A percentile compares a stretch with the other conserved stretches of the same genome.
phyloP scores from a whole-genome alignment of 1,284 basidiomycete species.

The Trichosporon sp. region DNA sequence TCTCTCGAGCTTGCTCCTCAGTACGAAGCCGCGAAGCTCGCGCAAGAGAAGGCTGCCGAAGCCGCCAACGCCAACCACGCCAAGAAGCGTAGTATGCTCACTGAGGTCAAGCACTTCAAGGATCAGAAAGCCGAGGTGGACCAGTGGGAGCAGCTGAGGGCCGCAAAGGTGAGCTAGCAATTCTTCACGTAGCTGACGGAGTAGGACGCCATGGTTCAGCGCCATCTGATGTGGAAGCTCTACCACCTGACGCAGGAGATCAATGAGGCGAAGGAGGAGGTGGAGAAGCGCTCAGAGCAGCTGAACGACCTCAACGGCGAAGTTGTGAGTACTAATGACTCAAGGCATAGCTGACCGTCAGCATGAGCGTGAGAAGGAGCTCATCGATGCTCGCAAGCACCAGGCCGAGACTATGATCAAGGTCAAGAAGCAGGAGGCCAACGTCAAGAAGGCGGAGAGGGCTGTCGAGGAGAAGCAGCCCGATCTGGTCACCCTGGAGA shows the following conservation, averaged over 20 bases:
- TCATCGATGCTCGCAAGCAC: slow-evolving; percentile 69
- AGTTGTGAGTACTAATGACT: slow-evolving; percentile 48
- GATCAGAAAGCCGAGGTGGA: slow-evolving; percentile 94
- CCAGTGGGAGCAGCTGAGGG: slow-evolving; percentile 71
- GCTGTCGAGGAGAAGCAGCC: slow-evolving; percentile 79
- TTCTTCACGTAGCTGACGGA: background rate
- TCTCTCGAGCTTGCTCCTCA: slow-evolving; percentile 81
- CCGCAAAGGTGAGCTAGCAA: slow-evolving; percentile 58
- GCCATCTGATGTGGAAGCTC: slow-evolving; percentile 79
- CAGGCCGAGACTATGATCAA: slow-evolving; percentile 71
- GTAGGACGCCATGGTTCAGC: slow-evolving; percentile 73
- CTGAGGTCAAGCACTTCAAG: slow-evolving; percentile 95
- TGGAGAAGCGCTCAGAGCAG: slow-evolving; percentile 65
- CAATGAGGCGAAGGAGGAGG: slow-evolving; percentile 61
- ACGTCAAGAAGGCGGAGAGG: slow-evolving; percentile 74
- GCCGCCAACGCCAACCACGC: slow-evolving; percentile 90
- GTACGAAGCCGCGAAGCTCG: slow-evolving; percentile 82
- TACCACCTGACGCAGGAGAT: slow-evolving; percentile 84
- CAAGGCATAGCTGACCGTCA: slow-evolving; percentile 11
- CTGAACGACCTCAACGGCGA: slow-evolving; percentile 63
- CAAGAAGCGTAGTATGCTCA: slow-evolving; percentile 84
- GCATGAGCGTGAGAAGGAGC: slow-evolving; percentile 57
- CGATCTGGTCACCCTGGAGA: slow-evolving; percentile 70
- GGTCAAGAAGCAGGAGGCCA: slow-evolving; percentile 68
- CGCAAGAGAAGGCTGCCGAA: slow-evolving; percentile 84